phyloP scores from a whole-genome alignment of 192 early-diverging fungal genomes.

The Mortierella antarctica region DNA sequence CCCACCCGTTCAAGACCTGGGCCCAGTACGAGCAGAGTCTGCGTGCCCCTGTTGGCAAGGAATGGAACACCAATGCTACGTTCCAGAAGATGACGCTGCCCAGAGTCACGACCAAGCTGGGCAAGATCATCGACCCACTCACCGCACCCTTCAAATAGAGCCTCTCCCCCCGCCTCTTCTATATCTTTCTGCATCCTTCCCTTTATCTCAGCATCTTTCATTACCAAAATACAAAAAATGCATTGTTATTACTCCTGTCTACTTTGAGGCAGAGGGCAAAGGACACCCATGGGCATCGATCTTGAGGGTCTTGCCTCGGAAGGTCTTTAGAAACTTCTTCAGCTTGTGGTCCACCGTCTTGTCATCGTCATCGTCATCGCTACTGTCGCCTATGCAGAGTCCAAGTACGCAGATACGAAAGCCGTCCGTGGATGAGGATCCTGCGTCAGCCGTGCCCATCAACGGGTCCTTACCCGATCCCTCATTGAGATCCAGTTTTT shows the following conservation, averaged over 20 bases:
- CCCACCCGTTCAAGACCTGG: constrained; percentile 83
- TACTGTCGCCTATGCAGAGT: background rate
- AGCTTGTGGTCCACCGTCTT: constrained; percentile 7
- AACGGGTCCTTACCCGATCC: background rate
- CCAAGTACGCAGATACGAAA: constrained; percentile 17
- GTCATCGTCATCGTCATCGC: background rate
- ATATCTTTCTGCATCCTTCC: background rate
- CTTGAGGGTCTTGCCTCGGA: constrained; percentile 18
- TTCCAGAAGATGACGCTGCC: constrained; percentile 84
- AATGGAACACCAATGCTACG: constrained; percentile 91
- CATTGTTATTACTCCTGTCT: background rate
- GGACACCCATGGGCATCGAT: constrained; percentile 27
- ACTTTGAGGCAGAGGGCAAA: background rate
- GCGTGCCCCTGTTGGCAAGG: constrained; percentile 89
- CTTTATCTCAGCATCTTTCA: background rate
- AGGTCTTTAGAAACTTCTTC: constrained; percentile 20
- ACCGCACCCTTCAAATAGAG: constrained; percentile 68
- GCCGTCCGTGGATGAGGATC: background rate
- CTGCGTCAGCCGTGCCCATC: background rate
- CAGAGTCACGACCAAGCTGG: constrained; percentile 83
- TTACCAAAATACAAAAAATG: constrained; percentile 1
- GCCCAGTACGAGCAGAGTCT: constrained; percentile 93
- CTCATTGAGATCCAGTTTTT: background rate
- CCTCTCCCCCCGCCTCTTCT: background rate
- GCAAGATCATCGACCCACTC: constrained; percentile 89